Conservation (phyloP, 768 basidiomycete genomes). For the Daedaleopsis nitida region DNA sequence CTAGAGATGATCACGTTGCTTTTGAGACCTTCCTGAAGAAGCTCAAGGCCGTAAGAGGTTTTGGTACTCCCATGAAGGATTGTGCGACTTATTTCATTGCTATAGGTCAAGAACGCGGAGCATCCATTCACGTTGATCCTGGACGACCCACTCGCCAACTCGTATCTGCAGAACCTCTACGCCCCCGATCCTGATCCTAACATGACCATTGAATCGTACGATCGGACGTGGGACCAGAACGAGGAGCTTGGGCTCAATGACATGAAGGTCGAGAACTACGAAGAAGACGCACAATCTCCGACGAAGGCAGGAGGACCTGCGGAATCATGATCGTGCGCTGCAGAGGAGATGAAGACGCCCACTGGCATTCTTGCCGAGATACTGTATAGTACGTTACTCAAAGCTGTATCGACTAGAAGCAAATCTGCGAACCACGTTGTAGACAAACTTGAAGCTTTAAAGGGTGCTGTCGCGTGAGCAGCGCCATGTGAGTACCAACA, state of each 20-base stretch:
- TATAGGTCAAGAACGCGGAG: slow-evolving; percentile 75
- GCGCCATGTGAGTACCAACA: no score
- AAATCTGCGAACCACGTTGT: no score
- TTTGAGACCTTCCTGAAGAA: slow-evolving; percentile 78
- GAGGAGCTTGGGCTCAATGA: slow-evolving; percentile 94
- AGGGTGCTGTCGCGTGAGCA: background rate
- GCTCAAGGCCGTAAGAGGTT: slow-evolving; percentile 66
- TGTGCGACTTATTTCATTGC: background rate
- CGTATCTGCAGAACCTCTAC: slow-evolving; percentile 95
- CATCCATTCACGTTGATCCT: slow-evolving; percentile 89
- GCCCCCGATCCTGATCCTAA: slow-evolving; percentile 97
- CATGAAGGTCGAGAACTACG: slow-evolving; percentile 81
- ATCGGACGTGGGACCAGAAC: slow-evolving; percentile 87
- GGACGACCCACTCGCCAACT: slow-evolving; percentile 95
- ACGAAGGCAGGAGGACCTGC: background rate
- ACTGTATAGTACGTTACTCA: background rate
- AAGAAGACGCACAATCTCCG: slow-evolving; percentile 31
- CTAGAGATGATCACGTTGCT: slow-evolving; percentile 45
- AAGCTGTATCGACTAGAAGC: no score
- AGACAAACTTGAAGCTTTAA: no score
- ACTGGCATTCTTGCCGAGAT: background rate
- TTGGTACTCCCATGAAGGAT: background rate
- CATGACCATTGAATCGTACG: slow-evolving; percentile 82
- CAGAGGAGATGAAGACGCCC: background rate
- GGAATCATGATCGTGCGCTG: background rate